A percentile compares a stretch with the other conserved stretches of the same genome.
Evolutionary conservation across 257 asterid species (phyloP).

Genomic region (Primulina huaijiensis): DNA sequence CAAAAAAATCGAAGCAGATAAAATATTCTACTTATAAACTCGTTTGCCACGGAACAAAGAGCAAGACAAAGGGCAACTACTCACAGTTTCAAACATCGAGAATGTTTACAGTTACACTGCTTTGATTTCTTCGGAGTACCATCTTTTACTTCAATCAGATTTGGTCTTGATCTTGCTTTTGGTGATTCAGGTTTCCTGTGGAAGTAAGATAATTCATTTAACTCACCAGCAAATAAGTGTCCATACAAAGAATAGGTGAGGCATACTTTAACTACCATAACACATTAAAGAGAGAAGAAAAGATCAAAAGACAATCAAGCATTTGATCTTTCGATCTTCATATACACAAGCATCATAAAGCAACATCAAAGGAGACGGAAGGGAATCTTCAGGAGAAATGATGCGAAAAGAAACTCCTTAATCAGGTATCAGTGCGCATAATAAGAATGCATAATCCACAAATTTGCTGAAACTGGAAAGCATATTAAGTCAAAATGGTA

Average conservation of each 20-base stretch:
- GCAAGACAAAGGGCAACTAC: conserved; percentile 34
- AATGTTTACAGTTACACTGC: conserved; percentile 95
- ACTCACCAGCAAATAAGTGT: conserved; percentile 13
- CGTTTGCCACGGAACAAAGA: conserved; percentile 20
- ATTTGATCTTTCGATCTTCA: conserved; percentile 5
- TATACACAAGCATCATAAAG: conserved; percentile 11
- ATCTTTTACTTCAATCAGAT: conserved; percentile 61
- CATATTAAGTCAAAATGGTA: conserved; percentile 8
- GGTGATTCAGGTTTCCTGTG: conserved; percentile 93
- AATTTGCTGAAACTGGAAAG: conserved; percentile 15
- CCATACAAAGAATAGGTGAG: background rate
- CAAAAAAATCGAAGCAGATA: conserved; percentile 21
- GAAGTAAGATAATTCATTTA: conserved; percentile 28
- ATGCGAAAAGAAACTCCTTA: background rate
- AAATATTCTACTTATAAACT: conserved; percentile 6
- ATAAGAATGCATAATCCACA: background rate
- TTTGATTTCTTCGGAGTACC: conserved; percentile 94
- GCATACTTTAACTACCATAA: background rate
- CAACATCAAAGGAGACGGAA: conserved; percentile 2
- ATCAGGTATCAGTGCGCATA: background rate
- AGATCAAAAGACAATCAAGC: conserved; percentile 14
- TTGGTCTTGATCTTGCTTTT: conserved; percentile 62
- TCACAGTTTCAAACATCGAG: conserved; percentile 92
- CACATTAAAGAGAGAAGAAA: background rate
- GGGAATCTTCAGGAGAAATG: conserved; percentile 17